These are phyloP conservation scores for Coemansia sp. DNA, from an alignment of 192 early-diverging fungal species.

Conservation along the genomic window DNA sequence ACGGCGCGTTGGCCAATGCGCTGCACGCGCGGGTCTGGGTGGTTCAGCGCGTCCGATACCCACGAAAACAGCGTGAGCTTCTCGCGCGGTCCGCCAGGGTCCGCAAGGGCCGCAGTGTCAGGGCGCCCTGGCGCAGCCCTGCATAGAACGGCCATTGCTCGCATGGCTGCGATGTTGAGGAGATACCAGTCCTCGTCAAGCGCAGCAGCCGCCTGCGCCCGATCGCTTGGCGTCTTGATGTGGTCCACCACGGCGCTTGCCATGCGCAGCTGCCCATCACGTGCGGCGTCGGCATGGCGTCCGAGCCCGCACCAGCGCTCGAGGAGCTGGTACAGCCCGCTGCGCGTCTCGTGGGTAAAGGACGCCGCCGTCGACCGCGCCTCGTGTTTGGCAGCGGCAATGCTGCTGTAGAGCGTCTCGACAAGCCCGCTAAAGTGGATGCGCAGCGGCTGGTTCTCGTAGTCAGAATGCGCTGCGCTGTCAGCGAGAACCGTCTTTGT, in stretches of 20 bases:
- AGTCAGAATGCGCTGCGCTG: constrained; percentile 74
- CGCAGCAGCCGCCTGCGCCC: constrained; percentile 57
- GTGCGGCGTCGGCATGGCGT: constrained; percentile 52
- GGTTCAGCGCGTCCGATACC: constrained; percentile 45
- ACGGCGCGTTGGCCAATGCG: constrained; percentile 47
- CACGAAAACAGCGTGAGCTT: constrained; percentile 45
- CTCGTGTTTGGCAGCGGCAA: constrained; percentile 50
- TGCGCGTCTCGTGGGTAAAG: constrained; percentile 80
- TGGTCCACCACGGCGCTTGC: constrained; percentile 69
- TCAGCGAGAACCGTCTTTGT: constrained; percentile 78
- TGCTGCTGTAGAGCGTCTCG: constrained; percentile 77
- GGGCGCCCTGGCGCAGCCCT: constrained; percentile 8
- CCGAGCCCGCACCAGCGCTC: constrained; percentile 95
- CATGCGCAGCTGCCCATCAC: constrained; percentile 71
- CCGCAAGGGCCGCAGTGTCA: constrained; percentile 9
- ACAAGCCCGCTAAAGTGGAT: constrained; percentile 90
- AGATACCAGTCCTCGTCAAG: constrained; percentile 80
- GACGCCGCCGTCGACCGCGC: neutral
- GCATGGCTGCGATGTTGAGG: constrained; percentile 77
- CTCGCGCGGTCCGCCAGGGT: constrained; percentile 50
- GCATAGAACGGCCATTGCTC: constrained; percentile 88
- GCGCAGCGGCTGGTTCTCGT: constrained; percentile 86
- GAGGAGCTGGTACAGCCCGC: constrained; percentile 79
- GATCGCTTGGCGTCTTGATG: constrained; percentile 73
- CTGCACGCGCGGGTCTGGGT: constrained; percentile 25